Evolutionary conservation across 306 rosid species (phyloP).

Genomic region (Prunus armeniaca): DNA sequence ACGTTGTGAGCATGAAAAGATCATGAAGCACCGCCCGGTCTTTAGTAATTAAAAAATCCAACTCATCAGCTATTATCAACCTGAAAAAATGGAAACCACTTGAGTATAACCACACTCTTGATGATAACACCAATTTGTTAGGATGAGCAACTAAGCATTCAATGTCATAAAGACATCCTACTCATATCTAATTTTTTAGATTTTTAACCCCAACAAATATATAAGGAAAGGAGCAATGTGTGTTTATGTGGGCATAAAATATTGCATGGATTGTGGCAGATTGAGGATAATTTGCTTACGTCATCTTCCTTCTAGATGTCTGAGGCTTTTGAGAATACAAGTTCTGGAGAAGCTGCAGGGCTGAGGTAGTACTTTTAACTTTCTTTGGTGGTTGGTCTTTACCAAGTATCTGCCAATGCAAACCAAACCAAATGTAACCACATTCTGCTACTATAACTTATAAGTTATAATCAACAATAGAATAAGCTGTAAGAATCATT

Average conservation of each 20-base stretch:
- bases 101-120: neutral
- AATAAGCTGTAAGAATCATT: slow-evolving; percentile 7
- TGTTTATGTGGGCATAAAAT: neutral
- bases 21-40: slow-evolving; percentile 87
- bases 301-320: slow-evolving; percentile 51
- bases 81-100: slow-evolving; percentile 34
- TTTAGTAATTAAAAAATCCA: slow-evolving; percentile 86
- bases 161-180: neutral
- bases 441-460: neutral
- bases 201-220: neutral
- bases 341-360: slow-evolving; percentile 76
- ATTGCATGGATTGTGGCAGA: neutral
- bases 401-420: slow-evolving; percentile 55
- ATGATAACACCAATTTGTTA: slow-evolving; percentile 12
- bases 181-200: neutral
- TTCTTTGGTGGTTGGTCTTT: slow-evolving; percentile 37
- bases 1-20: slow-evolving; percentile 88
- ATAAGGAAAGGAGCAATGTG: neutral
- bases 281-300: slow-evolving; percentile 40
- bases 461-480: neutral
- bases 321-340: slow-evolving; percentile 60
- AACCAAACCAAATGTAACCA: slow-evolving; percentile 21
- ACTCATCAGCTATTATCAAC: slow-evolving; percentile 80
- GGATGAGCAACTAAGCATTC: slow-evolving; percentile 5
- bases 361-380: slow-evolving; percentile 38